Conservation (phyloP, 257 asterid species). For the Avicennia marina region DNA sequence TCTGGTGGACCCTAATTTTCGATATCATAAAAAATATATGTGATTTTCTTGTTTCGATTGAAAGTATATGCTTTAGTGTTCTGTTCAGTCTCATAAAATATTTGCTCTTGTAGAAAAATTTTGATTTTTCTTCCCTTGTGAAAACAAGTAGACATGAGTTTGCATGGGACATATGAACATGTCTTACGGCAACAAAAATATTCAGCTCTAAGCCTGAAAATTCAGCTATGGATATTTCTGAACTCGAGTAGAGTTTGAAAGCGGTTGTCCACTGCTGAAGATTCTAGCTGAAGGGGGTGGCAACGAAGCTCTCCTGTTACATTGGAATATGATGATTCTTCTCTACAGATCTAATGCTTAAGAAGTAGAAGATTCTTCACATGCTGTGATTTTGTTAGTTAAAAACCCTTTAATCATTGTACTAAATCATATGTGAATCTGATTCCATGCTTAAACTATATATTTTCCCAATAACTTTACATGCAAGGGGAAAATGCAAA, state of each 20-base stretch:
- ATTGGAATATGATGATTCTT: conserved; percentile 14
- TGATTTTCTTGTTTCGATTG: not conserved
- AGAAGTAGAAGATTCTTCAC: not conserved
- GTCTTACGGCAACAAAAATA: no score
- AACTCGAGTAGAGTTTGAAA: not conserved
- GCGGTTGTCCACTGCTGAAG: no score
- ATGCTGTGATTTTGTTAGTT: not conserved
- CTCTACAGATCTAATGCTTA: not conserved
- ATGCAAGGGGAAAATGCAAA: no score
- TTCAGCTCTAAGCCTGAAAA: no score
- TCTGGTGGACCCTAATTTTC: no score
- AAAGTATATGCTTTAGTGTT: not conserved
- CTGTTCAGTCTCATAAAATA: no score
- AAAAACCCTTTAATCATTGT: not conserved
- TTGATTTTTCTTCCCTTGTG: no score
- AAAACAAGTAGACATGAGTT: no score
- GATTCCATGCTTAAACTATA: conserved; percentile 13
- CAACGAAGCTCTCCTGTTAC: not conserved
- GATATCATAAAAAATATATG: no score
- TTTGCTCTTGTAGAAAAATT: not conserved
- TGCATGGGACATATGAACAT: no score
- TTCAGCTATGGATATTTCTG: no score
- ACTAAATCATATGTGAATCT: conserved; percentile 14
- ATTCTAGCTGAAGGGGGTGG: not conserved
- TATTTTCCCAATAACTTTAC: not conserved